Percentiles rank a stretch among this genome's conserved stretches.
phyloP scores from a whole-genome alignment of 345 rosid species.

The Tarenaya hassleriana region DNA sequence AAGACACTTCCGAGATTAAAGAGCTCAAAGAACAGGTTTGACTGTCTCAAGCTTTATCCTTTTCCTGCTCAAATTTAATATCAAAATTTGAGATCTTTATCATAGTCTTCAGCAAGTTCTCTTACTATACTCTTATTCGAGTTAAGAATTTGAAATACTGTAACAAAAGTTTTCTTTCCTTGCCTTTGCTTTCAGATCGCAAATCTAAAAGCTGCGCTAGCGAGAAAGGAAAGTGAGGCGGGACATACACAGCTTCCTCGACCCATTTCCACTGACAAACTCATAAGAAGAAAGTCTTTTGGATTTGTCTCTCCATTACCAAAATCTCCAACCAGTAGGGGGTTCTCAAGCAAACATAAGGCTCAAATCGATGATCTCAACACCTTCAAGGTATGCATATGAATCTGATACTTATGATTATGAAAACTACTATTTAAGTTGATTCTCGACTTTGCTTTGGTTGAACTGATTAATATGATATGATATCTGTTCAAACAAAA shows the following conservation, averaged over 20 bases:
- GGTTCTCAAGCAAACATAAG: conserved; percentile 27
- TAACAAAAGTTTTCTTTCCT: neutral
- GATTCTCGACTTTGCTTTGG: too few relatives aligned
- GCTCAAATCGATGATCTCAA: conserved; percentile 49
- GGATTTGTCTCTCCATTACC: conserved; percentile 41
- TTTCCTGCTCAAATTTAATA: too few relatives aligned
- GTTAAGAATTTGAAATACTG: neutral
- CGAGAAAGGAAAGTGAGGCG: conserved; percentile 47
- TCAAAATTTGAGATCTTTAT: neutral
- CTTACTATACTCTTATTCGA: neutral
- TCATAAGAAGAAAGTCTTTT: conserved; percentile 32
- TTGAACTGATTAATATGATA: too few relatives aligned
- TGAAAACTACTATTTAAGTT: too few relatives aligned
- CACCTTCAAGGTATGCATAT: conserved; percentile 48
- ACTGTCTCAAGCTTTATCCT: too few relatives aligned
- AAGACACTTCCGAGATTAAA: conserved; percentile 71
- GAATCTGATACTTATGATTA: conserved; percentile 3
- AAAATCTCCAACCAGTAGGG: conserved; percentile 41
- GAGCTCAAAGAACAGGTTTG: conserved; percentile 86
- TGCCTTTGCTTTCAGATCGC: conserved; percentile 45
- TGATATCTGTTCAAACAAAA: too few relatives aligned
- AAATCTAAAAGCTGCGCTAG: conserved; percentile 62
- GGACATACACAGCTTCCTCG: conserved; percentile 37
- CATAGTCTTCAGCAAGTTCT: neutral
- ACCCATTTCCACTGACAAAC: conserved; percentile 46